Evolutionary conservation across 2,329 filamentous ascomycete genomes (phyloP).

Genomic region (Apiospora pterosperma): DNA sequence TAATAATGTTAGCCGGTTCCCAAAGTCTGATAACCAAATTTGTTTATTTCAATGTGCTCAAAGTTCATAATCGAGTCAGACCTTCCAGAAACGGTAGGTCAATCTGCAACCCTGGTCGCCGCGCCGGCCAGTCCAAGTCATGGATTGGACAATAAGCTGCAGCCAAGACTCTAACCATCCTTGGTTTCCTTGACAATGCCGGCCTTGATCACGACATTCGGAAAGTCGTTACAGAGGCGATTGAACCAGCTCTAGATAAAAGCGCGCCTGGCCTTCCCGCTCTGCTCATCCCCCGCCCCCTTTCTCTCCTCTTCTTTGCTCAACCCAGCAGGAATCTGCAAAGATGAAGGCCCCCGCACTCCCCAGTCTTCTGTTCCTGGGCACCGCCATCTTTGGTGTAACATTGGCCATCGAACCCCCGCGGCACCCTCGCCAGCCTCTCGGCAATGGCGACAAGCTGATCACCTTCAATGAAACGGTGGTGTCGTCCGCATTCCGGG

Average conservation of each 20-base stretch:
- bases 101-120: background rate
- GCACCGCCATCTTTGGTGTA: background rate
- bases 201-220: background rate
- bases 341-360: background rate
- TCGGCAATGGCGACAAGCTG: constrained; percentile 52
- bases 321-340: background rate
- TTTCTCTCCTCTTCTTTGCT: background rate
- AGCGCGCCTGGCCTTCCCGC: too few species aligned
- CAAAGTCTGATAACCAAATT: background rate
- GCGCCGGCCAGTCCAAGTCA: background rate
- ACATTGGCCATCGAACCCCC: constrained; percentile 42
- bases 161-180: background rate
- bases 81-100: background rate
- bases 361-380: background rate
- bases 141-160: background rate
- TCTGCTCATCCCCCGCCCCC: background rate
- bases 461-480: constrained; percentile 60
- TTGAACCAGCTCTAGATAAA: background rate
- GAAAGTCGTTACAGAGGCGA: background rate
- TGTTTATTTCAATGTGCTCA: background rate
- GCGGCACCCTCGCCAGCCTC: constrained; percentile 51
- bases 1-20: too few species aligned
- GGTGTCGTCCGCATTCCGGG: constrained; percentile 39
- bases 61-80: background rate
- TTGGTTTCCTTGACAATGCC: background rate